Percentiles rank a stretch among this genome's conserved stretches.
Evolutionary conservation across 192 early-diverging fungal species (phyloP).

Genomic region (Endogone sp.): DNA sequence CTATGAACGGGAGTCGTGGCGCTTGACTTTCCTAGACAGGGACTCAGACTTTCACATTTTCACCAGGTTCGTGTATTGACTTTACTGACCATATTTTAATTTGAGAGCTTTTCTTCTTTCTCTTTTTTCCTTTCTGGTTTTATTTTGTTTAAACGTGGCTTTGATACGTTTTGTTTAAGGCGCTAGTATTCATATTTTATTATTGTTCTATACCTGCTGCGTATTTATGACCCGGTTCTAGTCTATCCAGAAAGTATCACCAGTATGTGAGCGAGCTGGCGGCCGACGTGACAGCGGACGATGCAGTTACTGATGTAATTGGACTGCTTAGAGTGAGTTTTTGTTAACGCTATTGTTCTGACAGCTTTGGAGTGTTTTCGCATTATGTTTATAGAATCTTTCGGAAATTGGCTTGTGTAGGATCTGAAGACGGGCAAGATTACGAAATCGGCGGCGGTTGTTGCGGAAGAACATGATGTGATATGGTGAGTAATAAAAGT

Average conservation of each 20-base stretch:
- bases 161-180: too few relatives aligned
- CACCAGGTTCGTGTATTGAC: neutral
- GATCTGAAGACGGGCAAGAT: neutral
- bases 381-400: neutral
- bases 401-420: neutral
- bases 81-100: too few relatives aligned
- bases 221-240: neutral
- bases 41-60: neutral
- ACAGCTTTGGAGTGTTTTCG: neutral
- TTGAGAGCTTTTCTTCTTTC: too few relatives aligned
- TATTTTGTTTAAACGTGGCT: too few relatives aligned
- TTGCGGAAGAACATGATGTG: neutral
- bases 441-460: neutral
- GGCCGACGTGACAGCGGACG: neutral
- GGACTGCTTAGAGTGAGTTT: neutral
- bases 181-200: too few relatives aligned
- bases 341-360: neutral
- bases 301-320: neutral
- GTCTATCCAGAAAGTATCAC: neutral
- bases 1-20: neutral
- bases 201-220: neutral
- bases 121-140: too few relatives aligned
- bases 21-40: neutral
- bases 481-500: neutral
- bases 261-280: neutral